Evolutionary conservation across 345 rosid genomes (phyloP).

Genomic region (Boechera retrofracta): DNA sequence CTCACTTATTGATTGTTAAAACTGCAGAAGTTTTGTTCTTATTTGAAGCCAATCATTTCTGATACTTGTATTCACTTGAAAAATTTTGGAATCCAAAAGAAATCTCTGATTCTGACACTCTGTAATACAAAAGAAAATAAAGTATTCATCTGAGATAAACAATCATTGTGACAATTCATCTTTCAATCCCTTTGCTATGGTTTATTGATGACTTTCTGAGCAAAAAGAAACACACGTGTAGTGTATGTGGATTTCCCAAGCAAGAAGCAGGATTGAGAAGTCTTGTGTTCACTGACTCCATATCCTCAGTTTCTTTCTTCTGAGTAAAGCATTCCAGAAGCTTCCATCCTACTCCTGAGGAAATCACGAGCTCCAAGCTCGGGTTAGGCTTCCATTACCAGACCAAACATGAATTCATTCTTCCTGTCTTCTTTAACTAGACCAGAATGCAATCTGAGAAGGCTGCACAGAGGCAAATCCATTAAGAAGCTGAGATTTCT

Average conservation of each 20-base stretch:
- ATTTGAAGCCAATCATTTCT: slow-evolving; percentile 8
- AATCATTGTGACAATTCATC: not conserved
- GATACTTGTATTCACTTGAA: slow-evolving; percentile 10
- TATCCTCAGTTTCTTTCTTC: slow-evolving; percentile 27
- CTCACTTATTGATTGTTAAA: slow-evolving; percentile 40
- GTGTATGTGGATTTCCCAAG: slow-evolving; percentile 5
- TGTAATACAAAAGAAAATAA: slow-evolving; percentile 28
- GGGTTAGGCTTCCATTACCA: slow-evolving; percentile 27
- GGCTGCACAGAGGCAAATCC: slow-evolving; percentile 14
- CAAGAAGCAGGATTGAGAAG: slow-evolving; percentile 8
- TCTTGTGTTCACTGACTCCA: slow-evolving; percentile 21
- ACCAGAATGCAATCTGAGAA: slow-evolving; percentile 5
- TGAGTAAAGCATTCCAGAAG: slow-evolving; percentile 12
- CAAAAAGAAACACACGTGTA: slow-evolving; percentile 7
- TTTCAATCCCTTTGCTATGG: slow-evolving; percentile 1
- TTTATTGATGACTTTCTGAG: slow-evolving; percentile 12
- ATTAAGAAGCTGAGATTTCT: not conserved
- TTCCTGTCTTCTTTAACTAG: slow-evolving; percentile 3
- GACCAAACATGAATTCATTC: slow-evolving; percentile 16
- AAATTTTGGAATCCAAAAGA: not conserved
- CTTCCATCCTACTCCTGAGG: slow-evolving; percentile 22
- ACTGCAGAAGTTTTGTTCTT: not conserved
- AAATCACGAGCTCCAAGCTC: slow-evolving; percentile 14
- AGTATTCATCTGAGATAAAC: slow-evolving; percentile 1
- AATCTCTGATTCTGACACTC: not conserved